Base-by-base conservation (phyloP, 805 yeast genomes). In the Isabelozyma heimii region DNA sequence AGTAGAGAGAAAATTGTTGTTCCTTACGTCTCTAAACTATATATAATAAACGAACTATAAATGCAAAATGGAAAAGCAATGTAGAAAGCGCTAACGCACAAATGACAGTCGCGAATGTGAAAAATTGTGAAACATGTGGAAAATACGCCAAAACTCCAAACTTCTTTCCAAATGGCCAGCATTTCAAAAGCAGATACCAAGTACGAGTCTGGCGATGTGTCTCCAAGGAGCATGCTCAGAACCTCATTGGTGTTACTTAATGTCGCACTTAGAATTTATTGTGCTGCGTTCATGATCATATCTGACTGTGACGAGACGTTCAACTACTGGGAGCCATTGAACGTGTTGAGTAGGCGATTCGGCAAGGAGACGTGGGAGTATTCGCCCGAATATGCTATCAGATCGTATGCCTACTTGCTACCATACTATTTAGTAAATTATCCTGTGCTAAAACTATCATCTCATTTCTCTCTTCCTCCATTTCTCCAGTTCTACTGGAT, bases 361-460 rank as follows among this genome's bases (percentile, higher is more conserved):
- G 98, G 97, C 1, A 87, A 91, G 57, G 91, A 91, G 65, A 91
- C 97, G 0, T 91, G 97, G 97, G 97, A 91, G 62, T 92, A 91
- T 64, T 89, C 97, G 0, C 97, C 97, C 0, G 87, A 79, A 47
- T 89, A 81, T 59, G 89, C 96, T 14, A 89, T 91, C 47, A 70
- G 98, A 54, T 89, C 97, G 2, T 92, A 94, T 83, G 77, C 87
- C 2, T 91, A 87, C 57, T 69, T 91, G 26, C 52, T 83, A 6
- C 88, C 82, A 1, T 78, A 76, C 55, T 70, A 65, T 48, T 1
- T 67, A 7, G 42, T 66, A 9, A 62, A 64, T 1, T 57, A 45
- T 43, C 70, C 73, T 14, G 16, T 56, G 7, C 52, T 52, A 17
- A 42, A 35, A 3, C 48, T 52, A n/a, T 47, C 56, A 48, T 53